These are phyloP conservation scores for Juncus effusus DNA, from an alignment of 176 grass and related monocot species.

Conservation along the genomic window DNA sequence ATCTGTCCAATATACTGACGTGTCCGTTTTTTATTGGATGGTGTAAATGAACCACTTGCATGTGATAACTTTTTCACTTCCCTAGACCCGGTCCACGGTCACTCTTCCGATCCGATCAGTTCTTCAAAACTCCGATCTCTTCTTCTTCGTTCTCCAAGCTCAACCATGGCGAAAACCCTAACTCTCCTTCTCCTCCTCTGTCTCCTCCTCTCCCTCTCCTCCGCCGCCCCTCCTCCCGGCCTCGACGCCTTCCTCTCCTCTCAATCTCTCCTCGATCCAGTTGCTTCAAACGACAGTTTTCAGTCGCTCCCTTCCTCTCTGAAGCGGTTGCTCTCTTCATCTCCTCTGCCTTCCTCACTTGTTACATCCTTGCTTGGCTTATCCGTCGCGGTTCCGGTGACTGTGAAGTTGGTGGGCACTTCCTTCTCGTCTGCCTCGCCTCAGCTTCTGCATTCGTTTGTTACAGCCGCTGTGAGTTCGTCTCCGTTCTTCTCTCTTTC, in stretches of 20 bases:
- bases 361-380: conserved; percentile 48
- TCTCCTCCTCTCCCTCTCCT: conserved; percentile 3
- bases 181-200: background rate
- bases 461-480: conserved; percentile 38
- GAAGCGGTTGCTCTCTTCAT: conserved; percentile 29
- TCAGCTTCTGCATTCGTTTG: conserved; percentile 34
- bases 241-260: conserved; percentile 56
- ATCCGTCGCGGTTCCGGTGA: conserved; percentile 40
- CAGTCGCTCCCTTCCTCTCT: conserved; percentile 33
- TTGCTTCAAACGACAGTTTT: conserved; percentile 55
- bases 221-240: conserved; percentile 25
- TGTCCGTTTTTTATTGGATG: too few species aligned
- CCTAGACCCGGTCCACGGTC: too few species aligned
- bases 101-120: conserved; percentile 32
- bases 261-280: conserved; percentile 33
- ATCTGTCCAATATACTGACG: too few species aligned
- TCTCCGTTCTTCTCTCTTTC: conserved; percentile 47
- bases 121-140: conserved; percentile 9
- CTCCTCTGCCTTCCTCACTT: conserved; percentile 10
- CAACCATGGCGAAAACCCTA: conserved; percentile 36
- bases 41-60: background rate
- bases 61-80: too few species aligned
- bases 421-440: conserved; percentile 43
- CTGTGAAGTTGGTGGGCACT: conserved; percentile 48
- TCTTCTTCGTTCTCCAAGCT: background rate